These are phyloP conservation scores for Serendipita sp. DNA, from an alignment of 768 basidiomycete genomes.

Conservation along the genomic window DNA sequence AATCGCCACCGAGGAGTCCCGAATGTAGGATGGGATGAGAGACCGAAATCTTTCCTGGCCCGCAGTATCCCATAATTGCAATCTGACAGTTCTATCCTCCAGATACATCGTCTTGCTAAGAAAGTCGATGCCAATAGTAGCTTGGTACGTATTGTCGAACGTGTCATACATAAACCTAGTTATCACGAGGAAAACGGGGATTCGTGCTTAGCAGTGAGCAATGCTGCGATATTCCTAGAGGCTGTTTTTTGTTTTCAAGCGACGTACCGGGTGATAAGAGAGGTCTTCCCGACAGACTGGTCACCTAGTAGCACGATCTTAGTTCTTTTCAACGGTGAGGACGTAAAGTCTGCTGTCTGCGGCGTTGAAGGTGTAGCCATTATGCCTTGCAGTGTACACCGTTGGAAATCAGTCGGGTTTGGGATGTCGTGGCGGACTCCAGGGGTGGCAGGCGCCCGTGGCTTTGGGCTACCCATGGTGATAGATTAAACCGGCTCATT, in stretches of 20 bases:
- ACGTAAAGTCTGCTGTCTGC: slow-evolving; percentile 66
- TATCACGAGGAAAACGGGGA: not conserved
- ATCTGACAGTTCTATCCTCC: slow-evolving; percentile 90
- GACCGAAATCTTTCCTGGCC: slow-evolving; percentile 96
- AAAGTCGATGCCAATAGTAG: slow-evolving; percentile 97
- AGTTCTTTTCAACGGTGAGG: slow-evolving; percentile 80
- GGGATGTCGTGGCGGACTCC: not conserved
- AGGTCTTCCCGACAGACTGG: slow-evolving; percentile 97
- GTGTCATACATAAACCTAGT: slow-evolving; percentile 96
- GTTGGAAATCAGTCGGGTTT: not conserved
- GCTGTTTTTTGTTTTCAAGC: not conserved
- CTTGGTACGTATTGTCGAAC: slow-evolving; percentile 98
- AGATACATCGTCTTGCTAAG: slow-evolving; percentile 99
- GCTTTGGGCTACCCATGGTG: too few relatives aligned
- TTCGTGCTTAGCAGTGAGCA: not conserved
- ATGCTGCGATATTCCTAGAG: not conserved
- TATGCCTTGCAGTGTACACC: not conserved
- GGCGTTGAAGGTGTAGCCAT: slow-evolving; percentile 29
- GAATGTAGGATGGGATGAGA: slow-evolving; percentile 94
- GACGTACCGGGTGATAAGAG: slow-evolving; percentile 81
- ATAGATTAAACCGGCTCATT: too few relatives aligned
- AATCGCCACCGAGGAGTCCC: slow-evolving; percentile 96
- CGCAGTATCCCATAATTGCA: slow-evolving; percentile 98
- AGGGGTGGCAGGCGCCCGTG: too few relatives aligned
- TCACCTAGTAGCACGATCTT: slow-evolving; percentile 94